phyloP scores from a whole-genome alignment of 2,329 filamentous ascomycete species.

The Madurella fahalii region DNA sequence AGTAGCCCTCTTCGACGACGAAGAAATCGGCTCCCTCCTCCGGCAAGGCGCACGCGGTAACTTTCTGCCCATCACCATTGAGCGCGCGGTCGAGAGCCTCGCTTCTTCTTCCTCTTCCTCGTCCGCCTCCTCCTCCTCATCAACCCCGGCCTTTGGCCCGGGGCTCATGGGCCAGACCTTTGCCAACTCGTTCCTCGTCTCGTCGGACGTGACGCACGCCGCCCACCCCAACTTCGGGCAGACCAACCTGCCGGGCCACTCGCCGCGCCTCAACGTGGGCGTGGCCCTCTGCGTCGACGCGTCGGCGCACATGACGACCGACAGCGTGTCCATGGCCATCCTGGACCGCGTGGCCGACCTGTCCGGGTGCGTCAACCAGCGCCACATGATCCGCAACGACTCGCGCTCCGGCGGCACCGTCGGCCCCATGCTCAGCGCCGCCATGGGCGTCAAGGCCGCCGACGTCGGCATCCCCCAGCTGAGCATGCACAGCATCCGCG shows the following conservation, averaged over 20 bases:
- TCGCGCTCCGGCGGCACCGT: constrained; percentile 85
- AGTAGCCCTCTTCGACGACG: constrained; percentile 92
- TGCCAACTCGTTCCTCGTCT: constrained; percentile 87
- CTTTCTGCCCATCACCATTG: constrained; percentile 76
- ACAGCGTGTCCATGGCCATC: constrained; percentile 78
- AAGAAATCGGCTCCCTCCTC: constrained; percentile 89
- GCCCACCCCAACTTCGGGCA: constrained; percentile 90
- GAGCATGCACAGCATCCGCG: constrained; percentile 90
- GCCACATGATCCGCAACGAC: constrained; percentile 95
- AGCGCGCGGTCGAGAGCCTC: constrained; percentile 71
- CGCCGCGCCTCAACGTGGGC: constrained; percentile 84
- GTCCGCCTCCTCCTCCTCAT: constrained; percentile 40
- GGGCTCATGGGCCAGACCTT: constrained; percentile 74
- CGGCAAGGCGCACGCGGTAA: constrained; percentile 88
- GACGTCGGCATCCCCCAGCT: constrained; percentile 89
- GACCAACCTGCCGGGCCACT: constrained; percentile 79
- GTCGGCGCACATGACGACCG: constrained; percentile 96
- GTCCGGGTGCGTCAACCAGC: constrained; percentile 66
- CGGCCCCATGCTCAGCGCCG: constrained; percentile 81
- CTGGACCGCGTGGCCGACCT: constrained; percentile 75
- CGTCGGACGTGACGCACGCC: constrained; percentile 89
- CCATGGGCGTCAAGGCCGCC: constrained; percentile 75
- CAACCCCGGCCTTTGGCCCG: constrained; percentile 44
- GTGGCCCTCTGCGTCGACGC: constrained; percentile 75
- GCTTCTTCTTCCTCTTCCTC: constrained; percentile 47